Evolutionary conservation across 257 asterid species (phyloP), one percentile per base, ranked within the genome.

Genomic region (Nicotiana otophora): DNA sequence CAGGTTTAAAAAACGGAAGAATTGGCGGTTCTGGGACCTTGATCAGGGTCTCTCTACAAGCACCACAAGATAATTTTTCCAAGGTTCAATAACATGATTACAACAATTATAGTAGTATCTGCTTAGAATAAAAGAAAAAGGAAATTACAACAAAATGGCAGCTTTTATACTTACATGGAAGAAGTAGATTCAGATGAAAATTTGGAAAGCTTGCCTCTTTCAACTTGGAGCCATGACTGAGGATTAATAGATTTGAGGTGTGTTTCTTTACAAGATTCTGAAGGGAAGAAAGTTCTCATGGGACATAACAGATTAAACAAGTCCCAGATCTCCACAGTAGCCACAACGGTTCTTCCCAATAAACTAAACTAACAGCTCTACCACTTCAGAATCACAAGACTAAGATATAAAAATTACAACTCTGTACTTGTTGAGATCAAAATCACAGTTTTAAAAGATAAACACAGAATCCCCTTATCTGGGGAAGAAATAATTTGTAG

Each of bases 201-300:
- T 85, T 94, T 92, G 17, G 97, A 72, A 72, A 89, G 95, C 83
- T 96, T 94, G 54, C 99, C 99, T 91, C 98, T 92, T 88, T 96
- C 99, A 85, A 93, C 99, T 88, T 94, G 99, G 85, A 96, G 95
- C 98, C 99, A 96, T 83, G 98, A 90, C 88, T 96, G 99, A 34
- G 98, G 99, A 88, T 90, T 93, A 84, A 94, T 85, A 17, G 92
- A 83, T 82, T 87, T 91, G 51, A 91, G 90, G 77, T 89, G 93
- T 31, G 95, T 89, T 62, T 94, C 98, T 87, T 91, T 94, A 89
- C 94, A 93, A 66, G 98, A 90, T 64, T 94, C 99, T 14, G 98
- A 94, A 86, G 97, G 92, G 62, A 93, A 91, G 81, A 90, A 90
- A 39, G 92, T 88, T 97, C 92, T 96, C 99, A 96, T 96, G 69